Evolutionary conservation across 257 asterid species (phyloP), one percentile per base, ranked within the genome.

Genomic region (Gardenia jasminoides): DNA sequence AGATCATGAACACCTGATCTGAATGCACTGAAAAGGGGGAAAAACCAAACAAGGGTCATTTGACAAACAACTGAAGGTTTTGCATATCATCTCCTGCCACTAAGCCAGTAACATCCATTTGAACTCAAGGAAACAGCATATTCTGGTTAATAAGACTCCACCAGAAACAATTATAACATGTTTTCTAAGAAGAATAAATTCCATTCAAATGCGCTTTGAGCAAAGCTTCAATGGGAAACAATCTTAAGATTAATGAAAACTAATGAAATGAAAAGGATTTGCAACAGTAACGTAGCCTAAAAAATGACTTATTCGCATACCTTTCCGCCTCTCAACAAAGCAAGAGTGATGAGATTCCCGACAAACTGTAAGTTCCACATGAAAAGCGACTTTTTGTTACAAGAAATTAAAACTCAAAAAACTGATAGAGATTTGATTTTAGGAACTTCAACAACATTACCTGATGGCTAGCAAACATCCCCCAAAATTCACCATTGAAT

Each of bases 391-490:
- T 48, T 58, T 48, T 11, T 41, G 48, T 80, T 30, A 75, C 30
- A 68, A 36, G 22, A 67, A 67, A 62, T 61, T 46, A 46, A 61
- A 76, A 72, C 22, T 44, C 76, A 41, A 65, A 66, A 7, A 79
- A 79, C 44, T 26, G 28, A 59, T 70, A 69, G 61, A 24, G 59
- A 62, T 62, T 22, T 69, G 65, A 43, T 12, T 31, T 36, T n/a
- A 16, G 78, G 61, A 74, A 64, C 39, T 54, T 10, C 56, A 66
- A 62, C 81, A 22, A 64, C 76, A 52, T 65, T 72, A 96, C 99
- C 99, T 96, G 99, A 83, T 92, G 94, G 59, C 90, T 76, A n/a
- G 97, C 98, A 87, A 87, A 93, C 90, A 93, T 90, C 28, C 89
- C 96, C 92, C 94, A 93, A 84, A 96, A 96, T 71, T 81, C 86